Evolutionary conservation across 2,329 filamentous ascomycete species (phyloP).

Genomic region (Stachybotrys chartarum): DNA sequence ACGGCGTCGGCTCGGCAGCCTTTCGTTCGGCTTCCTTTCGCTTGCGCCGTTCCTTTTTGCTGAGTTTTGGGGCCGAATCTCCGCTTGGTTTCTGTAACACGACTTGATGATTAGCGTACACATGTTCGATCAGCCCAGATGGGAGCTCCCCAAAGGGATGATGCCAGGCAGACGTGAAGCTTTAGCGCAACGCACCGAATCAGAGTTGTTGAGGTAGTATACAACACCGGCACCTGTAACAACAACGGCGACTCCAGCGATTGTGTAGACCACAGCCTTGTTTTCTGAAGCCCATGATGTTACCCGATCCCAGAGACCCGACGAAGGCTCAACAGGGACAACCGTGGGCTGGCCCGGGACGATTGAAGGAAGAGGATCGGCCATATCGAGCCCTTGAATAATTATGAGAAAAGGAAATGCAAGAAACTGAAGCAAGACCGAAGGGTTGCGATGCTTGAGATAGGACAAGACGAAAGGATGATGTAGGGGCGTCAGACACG

Average conservation of each 20-base stretch:
- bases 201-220: constrained; percentile 68
- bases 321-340: constrained; percentile 47
- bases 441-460: constrained; percentile 14
- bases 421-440: constrained; percentile 6
- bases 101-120: neutral
- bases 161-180: neutral
- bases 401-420: constrained; percentile 9
- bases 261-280: constrained; percentile 91
- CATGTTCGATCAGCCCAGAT: too few relatives aligned
- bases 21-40: constrained; percentile 71
- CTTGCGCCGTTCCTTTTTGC: constrained; percentile 86
- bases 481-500: constrained; percentile 17
- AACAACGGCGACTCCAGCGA: constrained; percentile 88
- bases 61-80: constrained; percentile 59
- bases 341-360: constrained; percentile 32
- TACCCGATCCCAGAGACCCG: constrained; percentile 81
- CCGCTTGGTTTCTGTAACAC: constrained; percentile 32
- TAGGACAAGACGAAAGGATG: constrained; percentile 19
- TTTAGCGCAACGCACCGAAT: constrained; percentile 36
- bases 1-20: constrained; percentile 36
- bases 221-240: constrained; percentile 86
- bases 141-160: neutral
- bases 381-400: constrained; percentile 25
- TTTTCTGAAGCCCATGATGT: constrained; percentile 91
- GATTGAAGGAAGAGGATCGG: constrained; percentile 40